Evolutionary conservation across 1,284 basidiomycete genomes (phyloP).

Genomic region (Peniophora sp.): DNA sequence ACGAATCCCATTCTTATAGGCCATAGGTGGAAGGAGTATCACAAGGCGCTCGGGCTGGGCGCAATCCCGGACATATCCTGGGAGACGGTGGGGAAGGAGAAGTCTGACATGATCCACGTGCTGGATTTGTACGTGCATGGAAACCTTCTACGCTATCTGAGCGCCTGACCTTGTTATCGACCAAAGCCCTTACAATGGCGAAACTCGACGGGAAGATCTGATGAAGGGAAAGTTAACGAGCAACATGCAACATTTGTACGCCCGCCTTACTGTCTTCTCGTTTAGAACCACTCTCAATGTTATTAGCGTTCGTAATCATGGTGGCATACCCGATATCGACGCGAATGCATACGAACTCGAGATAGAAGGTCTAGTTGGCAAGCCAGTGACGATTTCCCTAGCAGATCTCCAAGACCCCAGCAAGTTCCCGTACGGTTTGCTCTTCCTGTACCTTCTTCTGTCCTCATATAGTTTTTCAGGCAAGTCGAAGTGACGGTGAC

Average conservation of each 20-base stretch:
- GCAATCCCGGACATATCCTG: conserved; percentile 43
- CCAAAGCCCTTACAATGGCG: conserved; percentile 41
- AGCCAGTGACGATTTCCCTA: conserved; percentile 32
- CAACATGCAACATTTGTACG: conserved; percentile 41
- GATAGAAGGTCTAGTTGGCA: conserved; percentile 41
- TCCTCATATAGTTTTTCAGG: conserved; percentile 16
- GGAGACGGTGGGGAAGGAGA: conserved; percentile 45
- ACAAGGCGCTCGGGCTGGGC: conserved; percentile 39
- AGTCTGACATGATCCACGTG: conserved; percentile 44
- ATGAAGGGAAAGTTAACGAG: conserved; percentile 35
- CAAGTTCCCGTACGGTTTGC: conserved; percentile 34
- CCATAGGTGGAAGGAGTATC: conserved; percentile 48
- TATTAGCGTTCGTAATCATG: conserved; percentile 39
- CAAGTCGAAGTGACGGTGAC: conserved; percentile 44
- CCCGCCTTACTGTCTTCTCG: not conserved
- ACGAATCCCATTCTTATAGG: conserved; percentile 47
- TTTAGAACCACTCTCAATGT: not conserved
- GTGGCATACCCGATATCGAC: conserved; percentile 38
- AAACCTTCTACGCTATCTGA: no score
- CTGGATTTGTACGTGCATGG: conserved; percentile 28
- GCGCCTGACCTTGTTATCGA: no score
- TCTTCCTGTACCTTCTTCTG: not conserved
- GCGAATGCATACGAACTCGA: conserved; percentile 36
- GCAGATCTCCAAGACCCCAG: conserved; percentile 37
- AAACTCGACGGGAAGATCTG: conserved; percentile 34